Evolutionary conservation across 2,329 filamentous ascomycete genomes (phyloP).

Genomic region (Pseudogymnoascus sp.): DNA sequence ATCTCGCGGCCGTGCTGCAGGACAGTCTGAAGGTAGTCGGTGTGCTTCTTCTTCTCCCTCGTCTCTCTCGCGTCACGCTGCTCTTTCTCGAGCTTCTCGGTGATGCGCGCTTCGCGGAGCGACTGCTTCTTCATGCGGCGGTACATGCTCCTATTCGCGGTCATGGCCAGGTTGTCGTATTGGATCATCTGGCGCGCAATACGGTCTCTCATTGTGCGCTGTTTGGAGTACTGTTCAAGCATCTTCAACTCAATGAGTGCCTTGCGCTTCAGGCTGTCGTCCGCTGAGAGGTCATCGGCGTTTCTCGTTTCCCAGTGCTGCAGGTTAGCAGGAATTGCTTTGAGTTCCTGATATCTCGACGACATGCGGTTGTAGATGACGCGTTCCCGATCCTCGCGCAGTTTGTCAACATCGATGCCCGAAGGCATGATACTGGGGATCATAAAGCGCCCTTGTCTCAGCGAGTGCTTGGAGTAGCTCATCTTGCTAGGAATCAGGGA

Average conservation of each 20-base stretch:
- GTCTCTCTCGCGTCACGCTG: conserved; percentile 93
- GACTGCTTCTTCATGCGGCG: conserved; percentile 96
- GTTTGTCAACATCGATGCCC: conserved; percentile 77
- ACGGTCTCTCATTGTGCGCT: conserved; percentile 74
- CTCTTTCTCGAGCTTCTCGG: conserved; percentile 98
- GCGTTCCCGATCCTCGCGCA: conserved; percentile 79
- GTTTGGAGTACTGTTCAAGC: conserved; percentile 77
- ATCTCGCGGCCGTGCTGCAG: conserved; percentile 75
- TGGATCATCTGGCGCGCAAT: conserved; percentile 89
- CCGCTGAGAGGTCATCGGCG: conserved; percentile 59
- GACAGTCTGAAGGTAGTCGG: conserved; percentile 82
- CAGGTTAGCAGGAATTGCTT: conserved; percentile 74
- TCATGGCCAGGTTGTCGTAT: conserved; percentile 95
- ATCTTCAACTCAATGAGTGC: conserved; percentile 94
- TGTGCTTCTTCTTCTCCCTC: conserved; percentile 95
- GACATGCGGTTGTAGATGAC: conserved; percentile 86
- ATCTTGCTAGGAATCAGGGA: conserved; percentile 41
- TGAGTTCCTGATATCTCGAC: conserved; percentile 75
- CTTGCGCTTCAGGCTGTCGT: conserved; percentile 78
- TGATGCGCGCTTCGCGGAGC: conserved; percentile 88
- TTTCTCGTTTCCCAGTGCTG: conserved; percentile 73
- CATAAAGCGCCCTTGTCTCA: conserved; percentile 66
- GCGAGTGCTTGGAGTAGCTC: conserved; percentile 69
- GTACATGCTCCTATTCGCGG: conserved; percentile 83
- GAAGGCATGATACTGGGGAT: conserved; percentile 84